Base-by-base conservation (phyloP, 2,329 filamentous ascomycete genomes). In the Clonostachys rhizophaga region DNA sequence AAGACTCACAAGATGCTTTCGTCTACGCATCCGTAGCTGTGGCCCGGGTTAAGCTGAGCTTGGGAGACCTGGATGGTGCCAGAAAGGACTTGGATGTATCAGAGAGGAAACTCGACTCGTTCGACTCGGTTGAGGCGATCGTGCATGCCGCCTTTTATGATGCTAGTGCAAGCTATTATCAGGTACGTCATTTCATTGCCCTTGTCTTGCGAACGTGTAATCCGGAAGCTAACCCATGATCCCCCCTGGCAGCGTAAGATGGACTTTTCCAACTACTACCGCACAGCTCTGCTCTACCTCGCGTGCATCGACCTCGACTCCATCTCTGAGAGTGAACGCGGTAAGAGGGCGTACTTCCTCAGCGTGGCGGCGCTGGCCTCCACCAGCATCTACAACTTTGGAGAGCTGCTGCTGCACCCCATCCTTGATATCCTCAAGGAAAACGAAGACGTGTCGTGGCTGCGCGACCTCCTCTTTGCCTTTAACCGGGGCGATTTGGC, bases 331-430 rank as follows among this genome's bases (percentile, higher is more conserved):
- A 75, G 79, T 47, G 91, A 99, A 66, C 86, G 89, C 58, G 85
- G 86, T 65, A 80, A 79, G 50, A 85, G 92, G 58, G 94, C 94
- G 41, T 95, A 96, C 71, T 91, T 96, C 66, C 84, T 99, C 52
- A 88, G 88, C 61, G 86, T 97, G 46, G 91, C 94, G 30, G 94
- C 94, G 10, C 79, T 99, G 9, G 88, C 96, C 37, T 96, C 91
- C 44, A 89, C 92, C 61, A 89, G 84, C 59, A 99, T 97, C 72
- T 97, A 99, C 82, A 99, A 99, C 76, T 99, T 99, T 59, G 94
- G 94, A 67, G 94, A 99, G 75, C 85, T 99, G n/a, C 83, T 99
- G 34, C 81, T 99, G 56, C 94, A 99, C 66, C 94, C 94, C 5
- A 95, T 99, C 62, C 84, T 99, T 53, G 89, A 96, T 62, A 86